Evolutionary conservation across 768 basidiomycete genomes (phyloP).

Genomic region (Serendipita sp.): DNA sequence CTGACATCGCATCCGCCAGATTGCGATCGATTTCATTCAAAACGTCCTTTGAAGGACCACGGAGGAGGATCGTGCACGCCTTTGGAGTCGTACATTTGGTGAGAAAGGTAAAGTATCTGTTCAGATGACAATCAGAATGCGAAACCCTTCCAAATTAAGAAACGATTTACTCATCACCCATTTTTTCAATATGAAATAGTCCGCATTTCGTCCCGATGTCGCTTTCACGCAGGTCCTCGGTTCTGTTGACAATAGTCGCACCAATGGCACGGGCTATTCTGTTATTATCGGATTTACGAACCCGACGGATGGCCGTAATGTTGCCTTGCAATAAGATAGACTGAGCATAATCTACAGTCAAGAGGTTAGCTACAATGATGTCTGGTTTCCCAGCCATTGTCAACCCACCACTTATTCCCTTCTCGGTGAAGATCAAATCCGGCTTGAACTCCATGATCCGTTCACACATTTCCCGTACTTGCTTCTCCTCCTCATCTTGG

Average conservation of each 20-base stretch:
- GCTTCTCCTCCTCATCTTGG: slow-evolving; percentile 92
- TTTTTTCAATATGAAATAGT: slow-evolving; percentile 91
- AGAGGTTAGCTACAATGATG: not conserved
- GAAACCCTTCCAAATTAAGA: not conserved
- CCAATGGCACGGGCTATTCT: slow-evolving; percentile 91
- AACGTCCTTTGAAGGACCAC: slow-evolving; percentile 95
- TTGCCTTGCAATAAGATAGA: slow-evolving; percentile 75
- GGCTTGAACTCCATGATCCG: slow-evolving; percentile 86
- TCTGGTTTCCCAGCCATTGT: not conserved
- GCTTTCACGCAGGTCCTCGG: slow-evolving; percentile 82
- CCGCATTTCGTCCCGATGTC: slow-evolving; percentile 92
- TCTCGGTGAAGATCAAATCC: slow-evolving; percentile 90
- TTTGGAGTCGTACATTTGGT: slow-evolving; percentile 82
- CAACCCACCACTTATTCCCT: slow-evolving; percentile 80
- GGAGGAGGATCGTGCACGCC: slow-evolving; percentile 94
- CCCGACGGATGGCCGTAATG: slow-evolving; percentile 88
- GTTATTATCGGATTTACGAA: slow-evolving; percentile 98
- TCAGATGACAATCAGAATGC: not conserved
- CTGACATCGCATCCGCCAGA: slow-evolving; percentile 92
- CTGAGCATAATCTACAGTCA: slow-evolving; percentile 66
- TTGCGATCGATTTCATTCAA: slow-evolving; percentile 97
- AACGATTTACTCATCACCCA: slow-evolving; percentile 68
- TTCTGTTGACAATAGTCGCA: slow-evolving; percentile 90
- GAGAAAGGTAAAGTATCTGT: slow-evolving; percentile 90
- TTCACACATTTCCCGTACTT: slow-evolving; percentile 74